phyloP scores from a whole-genome alignment of 768 basidiomycete species.

The Rhizopogon vesiculosus region DNA sequence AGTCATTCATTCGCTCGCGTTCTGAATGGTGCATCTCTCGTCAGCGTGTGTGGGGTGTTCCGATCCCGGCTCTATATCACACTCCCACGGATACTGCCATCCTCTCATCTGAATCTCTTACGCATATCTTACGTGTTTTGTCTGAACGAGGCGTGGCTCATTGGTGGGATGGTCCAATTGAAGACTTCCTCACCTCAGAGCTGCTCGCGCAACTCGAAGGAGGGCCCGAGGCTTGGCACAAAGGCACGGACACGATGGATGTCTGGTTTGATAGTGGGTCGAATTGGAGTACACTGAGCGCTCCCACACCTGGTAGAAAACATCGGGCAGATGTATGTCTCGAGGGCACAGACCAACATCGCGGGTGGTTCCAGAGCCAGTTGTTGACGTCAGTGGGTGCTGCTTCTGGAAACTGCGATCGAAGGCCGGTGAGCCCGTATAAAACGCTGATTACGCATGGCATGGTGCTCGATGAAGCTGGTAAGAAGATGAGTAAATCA shows the following conservation, averaged over 20 bases:
- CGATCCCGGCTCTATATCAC: conserved; percentile 85
- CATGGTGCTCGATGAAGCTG: conserved; percentile 88
- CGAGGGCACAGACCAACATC: conserved; percentile 96
- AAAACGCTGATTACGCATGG: conserved; percentile 87
- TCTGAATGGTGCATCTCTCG: conserved; percentile 99
- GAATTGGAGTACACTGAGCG: conserved; percentile 79
- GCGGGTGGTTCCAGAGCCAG: conserved; percentile 98
- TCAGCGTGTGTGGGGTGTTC: conserved; percentile 99
- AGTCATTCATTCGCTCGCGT: conserved; percentile 79
- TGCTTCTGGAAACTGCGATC: conserved; percentile 8
- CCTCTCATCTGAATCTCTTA: conserved; percentile 58
- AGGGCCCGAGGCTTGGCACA: conserved; percentile 47
- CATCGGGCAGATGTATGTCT: conserved; percentile 81
- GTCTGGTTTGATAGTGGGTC: conserved; percentile 99
- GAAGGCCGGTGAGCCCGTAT: conserved; percentile 50
- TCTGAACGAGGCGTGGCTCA: conserved; percentile 68
- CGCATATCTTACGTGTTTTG: conserved; percentile 77
- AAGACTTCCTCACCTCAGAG: conserved; percentile 71
- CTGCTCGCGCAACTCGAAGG: conserved; percentile 44
- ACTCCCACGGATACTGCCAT: conserved; percentile 55
- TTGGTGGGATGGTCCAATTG: conserved; percentile 90
- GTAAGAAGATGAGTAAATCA: conserved; percentile 97
- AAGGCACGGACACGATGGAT: conserved; percentile 95
- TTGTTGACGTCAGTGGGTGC: conserved; percentile 73
- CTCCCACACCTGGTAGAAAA: conserved; percentile 34